Evolutionary conservation across 768 basidiomycete genomes (phyloP).

Genomic region (Agrocybe chaxingu): DNA sequence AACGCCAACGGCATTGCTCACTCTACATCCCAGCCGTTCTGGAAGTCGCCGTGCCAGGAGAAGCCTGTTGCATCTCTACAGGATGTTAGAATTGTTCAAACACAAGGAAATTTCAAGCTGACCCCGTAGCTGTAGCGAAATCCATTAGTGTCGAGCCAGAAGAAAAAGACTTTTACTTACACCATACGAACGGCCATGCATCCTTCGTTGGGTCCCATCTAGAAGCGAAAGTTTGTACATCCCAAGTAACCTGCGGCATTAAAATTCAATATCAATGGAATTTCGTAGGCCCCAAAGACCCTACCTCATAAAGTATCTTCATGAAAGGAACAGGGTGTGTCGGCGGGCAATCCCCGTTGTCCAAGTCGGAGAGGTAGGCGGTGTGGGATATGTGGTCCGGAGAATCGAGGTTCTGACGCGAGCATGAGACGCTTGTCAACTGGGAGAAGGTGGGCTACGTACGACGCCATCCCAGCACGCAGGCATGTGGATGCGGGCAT

Average conservation of each 20-base stretch:
- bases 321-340: conserved; percentile 35
- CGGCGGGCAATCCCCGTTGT: conserved; percentile 35
- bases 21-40: conserved; percentile 47
- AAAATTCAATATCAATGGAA: neutral
- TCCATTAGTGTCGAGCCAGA: neutral
- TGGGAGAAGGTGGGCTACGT: conserved; percentile 2
- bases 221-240: conserved; percentile 27
- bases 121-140: conserved; percentile 32
- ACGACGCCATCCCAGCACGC: conserved; percentile 40
- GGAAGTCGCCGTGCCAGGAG: conserved; percentile 46
- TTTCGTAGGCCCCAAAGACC: neutral
- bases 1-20: conserved; percentile 1
- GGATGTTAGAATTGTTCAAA: neutral
- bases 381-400: conserved; percentile 34
- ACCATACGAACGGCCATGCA: conserved; percentile 39
- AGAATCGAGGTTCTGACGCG: conserved; percentile 33
- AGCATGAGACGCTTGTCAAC: neutral
- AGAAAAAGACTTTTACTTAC: conserved; percentile 3
- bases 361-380: conserved; percentile 29
- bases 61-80: conserved; percentile 51
- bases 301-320: conserved; percentile 36
- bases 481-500: conserved; percentile 36
- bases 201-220: conserved; percentile 33
- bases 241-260: conserved; percentile 32
- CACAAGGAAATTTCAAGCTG: conserved; percentile 2